These are phyloP conservation scores for Larix kaempferi DNA, from an alignment of 75 land plant species.

Conservation along the genomic window DNA sequence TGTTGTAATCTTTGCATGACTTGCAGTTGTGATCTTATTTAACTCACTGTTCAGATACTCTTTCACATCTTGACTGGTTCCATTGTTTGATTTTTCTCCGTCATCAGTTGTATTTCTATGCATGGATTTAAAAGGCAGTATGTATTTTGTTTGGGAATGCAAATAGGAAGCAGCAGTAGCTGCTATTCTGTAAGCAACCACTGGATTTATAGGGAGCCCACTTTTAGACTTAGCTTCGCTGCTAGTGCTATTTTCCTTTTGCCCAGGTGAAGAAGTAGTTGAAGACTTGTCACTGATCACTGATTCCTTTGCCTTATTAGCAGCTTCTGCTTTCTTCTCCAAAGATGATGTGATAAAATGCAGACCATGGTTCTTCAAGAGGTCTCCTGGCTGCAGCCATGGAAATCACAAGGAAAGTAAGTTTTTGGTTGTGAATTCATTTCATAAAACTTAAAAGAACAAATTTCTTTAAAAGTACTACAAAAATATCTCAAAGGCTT, in stretches of 20 bases:
- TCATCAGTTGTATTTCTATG: not conserved
- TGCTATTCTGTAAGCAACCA: conserved; percentile 51
- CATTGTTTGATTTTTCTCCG: conserved; percentile 1
- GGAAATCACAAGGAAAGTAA: no score
- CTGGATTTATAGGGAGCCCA: conserved; percentile 25
- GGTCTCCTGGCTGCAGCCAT: conserved; percentile 40
- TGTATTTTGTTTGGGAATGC: conserved; percentile 50
- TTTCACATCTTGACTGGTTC: conserved; percentile 1
- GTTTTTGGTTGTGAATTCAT: no score
- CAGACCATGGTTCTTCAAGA: conserved; percentile 40
- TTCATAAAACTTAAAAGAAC: no score
- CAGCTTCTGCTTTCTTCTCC: conserved; percentile 34
- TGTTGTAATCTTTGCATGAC: not conserved
- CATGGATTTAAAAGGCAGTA: conserved; percentile 28
- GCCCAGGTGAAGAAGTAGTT: not conserved
- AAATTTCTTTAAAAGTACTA: no score
- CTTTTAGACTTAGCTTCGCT: conserved; percentile 18
- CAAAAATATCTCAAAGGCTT: no score
- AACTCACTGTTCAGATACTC: not conserved
- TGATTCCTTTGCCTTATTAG: conserved; percentile 26
- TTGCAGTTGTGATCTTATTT: not conserved
- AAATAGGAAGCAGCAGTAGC: conserved; percentile 82
- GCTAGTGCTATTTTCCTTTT: conserved; percentile 2
- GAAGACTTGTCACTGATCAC: conserved; percentile 2
- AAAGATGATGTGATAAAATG: conserved; percentile 70